phyloP scores from a whole-genome alignment of 1,284 basidiomycete genomes.

The Ganoderma sinense region DNA sequence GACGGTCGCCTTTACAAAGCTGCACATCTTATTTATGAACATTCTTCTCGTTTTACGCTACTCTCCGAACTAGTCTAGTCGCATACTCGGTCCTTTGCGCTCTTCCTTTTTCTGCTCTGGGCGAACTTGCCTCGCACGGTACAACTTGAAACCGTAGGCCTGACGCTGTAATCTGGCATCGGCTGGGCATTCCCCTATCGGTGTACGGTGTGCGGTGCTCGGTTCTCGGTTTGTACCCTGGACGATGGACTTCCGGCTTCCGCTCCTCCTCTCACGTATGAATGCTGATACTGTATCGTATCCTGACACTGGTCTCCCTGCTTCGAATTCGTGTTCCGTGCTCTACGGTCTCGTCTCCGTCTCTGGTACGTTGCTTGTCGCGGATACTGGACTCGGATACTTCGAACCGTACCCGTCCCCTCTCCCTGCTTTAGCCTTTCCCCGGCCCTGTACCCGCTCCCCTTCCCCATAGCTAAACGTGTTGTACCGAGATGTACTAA shows the following conservation, averaged over 20 bases:
- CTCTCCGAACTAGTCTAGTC: not conserved
- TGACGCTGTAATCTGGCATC: too few species aligned
- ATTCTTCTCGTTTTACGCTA: not conserved
- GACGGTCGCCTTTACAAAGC: too few species aligned
- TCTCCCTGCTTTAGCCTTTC: not conserved
- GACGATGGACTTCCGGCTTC: conserved; percentile 1
- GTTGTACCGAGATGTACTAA: conserved; percentile 3
- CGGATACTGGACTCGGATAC: too few species aligned
- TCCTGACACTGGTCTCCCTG: not conserved
- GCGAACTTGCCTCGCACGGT: not conserved
- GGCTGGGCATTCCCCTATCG: too few species aligned
- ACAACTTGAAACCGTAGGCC: not conserved
- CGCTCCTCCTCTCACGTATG: not conserved
- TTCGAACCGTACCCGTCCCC: not conserved
- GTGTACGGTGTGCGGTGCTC: not conserved
- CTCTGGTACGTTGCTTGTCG: not conserved
- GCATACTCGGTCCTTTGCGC: not conserved
- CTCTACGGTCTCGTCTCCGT: not conserved
- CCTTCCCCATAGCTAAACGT: not conserved
- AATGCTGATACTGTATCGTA: not conserved
- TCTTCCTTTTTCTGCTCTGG: not conserved
- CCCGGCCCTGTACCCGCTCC: not conserved
- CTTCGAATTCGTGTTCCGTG: not conserved
- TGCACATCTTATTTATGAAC: not conserved
- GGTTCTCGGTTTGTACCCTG: not conserved